phyloP scores from a whole-genome alignment of 2,329 filamentous ascomycete species.

The Epichloe coenophiala region DNA sequence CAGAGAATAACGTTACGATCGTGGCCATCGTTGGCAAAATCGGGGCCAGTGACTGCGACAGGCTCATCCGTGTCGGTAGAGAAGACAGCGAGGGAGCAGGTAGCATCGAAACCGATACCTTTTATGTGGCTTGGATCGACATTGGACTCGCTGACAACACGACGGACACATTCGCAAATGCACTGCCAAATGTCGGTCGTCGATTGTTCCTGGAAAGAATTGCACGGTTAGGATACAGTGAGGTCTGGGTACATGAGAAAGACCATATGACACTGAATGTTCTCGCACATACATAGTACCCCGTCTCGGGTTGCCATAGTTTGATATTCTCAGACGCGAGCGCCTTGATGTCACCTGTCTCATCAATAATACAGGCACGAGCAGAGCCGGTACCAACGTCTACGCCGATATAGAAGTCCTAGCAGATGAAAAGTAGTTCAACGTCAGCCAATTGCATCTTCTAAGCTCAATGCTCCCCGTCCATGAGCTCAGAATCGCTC shows the following conservation, averaged over 20 bases:
- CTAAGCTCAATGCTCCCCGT: background rate
- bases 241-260: background rate
- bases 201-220: constrained; percentile 65
- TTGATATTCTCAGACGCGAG: constrained; percentile 64
- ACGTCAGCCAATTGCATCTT: background rate
- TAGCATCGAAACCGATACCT: constrained; percentile 94
- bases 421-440: background rate
- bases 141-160: constrained; percentile 67
- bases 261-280: background rate
- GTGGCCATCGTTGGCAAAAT: constrained; percentile 61
- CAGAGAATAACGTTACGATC: constrained; percentile 94
- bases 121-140: constrained; percentile 64
- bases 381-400: constrained; percentile 95
- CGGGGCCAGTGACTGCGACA: constrained; percentile 75
- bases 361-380: constrained; percentile 88
- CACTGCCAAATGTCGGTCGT: constrained; percentile 93
- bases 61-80: constrained; percentile 80
- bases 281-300: constrained; percentile 47
- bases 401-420: constrained; percentile 65
- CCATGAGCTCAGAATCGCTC: background rate
- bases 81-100: constrained; percentile 94
- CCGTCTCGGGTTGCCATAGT: constrained; percentile 64
- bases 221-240: background rate
- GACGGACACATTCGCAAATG: constrained; percentile 79
- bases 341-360: constrained; percentile 73